A percentile compares a stretch with the other conserved stretches of the same genome.
Conservation (phyloP, 345 rosid genomes). For the Arabidopsis arenosa region DNA sequence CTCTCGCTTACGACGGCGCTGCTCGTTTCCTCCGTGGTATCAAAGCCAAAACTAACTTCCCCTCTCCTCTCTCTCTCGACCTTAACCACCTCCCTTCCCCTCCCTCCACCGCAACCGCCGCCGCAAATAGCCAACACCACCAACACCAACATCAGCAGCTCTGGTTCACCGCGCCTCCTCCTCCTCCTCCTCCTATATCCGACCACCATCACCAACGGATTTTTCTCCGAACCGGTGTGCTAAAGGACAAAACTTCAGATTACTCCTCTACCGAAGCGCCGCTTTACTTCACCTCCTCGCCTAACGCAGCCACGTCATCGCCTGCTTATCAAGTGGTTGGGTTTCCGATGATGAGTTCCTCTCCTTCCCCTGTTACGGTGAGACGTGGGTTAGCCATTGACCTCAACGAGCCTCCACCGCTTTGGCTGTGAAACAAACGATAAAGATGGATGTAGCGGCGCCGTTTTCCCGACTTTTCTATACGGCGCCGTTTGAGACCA, state of each 20-base stretch:
- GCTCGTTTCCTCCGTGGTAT: conserved; percentile 90
- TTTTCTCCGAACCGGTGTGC: conserved; percentile 66
- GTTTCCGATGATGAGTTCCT: conserved; percentile 27
- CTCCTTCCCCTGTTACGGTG: conserved; percentile 41
- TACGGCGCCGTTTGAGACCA: conserved; percentile 18
- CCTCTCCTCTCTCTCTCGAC: conserved; percentile 72
- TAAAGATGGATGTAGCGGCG: conserved; percentile 1
- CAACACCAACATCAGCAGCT: conserved; percentile 35
- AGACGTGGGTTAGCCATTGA: conserved; percentile 84
- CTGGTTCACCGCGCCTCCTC: conserved; percentile 46
- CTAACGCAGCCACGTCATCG: conserved; percentile 21
- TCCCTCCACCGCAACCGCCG: conserved; percentile 33
- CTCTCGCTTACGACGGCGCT: conserved; percentile 93
- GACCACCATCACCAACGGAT: conserved; percentile 50
- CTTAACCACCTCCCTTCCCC: conserved; percentile 57
- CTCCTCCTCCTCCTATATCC: conserved; percentile 29
- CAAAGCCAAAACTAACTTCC: conserved; percentile 94
- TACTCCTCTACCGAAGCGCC: conserved; percentile 25
- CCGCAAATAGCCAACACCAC: conserved; percentile 8
- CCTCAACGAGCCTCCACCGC: conserved; percentile 95
- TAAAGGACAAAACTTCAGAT: conserved; percentile 50
- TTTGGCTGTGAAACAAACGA: conserved; percentile 65
- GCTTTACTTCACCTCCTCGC: conserved; percentile 27
- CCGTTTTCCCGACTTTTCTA: conserved; percentile 9
- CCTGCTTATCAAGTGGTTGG: conserved; percentile 13